Percentiles rank a stretch among this genome's conserved stretches.
Evolutionary conservation across 2,329 filamentous ascomycete species (phyloP).

Genomic region (Diatrype stigma): DNA sequence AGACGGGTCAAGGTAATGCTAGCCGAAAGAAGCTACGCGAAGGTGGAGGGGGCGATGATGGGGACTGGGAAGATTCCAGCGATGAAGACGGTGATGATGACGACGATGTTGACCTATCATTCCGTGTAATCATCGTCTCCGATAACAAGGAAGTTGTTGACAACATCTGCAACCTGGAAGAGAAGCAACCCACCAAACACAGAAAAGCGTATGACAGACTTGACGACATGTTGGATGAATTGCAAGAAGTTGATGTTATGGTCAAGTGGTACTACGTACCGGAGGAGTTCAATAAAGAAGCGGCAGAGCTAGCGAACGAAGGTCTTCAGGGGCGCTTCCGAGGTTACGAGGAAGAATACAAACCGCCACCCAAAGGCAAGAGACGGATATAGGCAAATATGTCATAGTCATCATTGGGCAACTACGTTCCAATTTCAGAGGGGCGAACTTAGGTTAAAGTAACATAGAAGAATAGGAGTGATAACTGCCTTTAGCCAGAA

Average conservation of each 20-base stretch:
- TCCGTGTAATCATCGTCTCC: slow-evolving; percentile 5
- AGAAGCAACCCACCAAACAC: slow-evolving; percentile 1
- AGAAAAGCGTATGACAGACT: background rate
- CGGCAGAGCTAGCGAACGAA: background rate
- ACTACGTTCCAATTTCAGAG: too few species aligned
- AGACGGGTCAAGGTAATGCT: background rate
- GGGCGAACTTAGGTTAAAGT: too few species aligned
- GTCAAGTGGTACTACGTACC: slow-evolving; percentile 3
- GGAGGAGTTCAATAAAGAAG: slow-evolving; percentile 1
- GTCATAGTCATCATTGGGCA: too few species aligned
- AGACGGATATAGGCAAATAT: too few species aligned
- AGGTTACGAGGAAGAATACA: background rate
- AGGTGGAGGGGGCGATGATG: background rate
- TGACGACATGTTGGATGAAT: background rate
- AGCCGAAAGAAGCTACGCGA: background rate
- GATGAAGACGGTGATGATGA: background rate
- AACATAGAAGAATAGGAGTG: too few species aligned
- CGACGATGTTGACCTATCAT: background rate
- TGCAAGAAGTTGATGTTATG: background rate
- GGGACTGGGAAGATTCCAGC: background rate
- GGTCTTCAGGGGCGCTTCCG: background rate
- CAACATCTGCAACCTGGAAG: slow-evolving; percentile 7
- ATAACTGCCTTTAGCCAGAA: too few species aligned
- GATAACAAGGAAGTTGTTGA: slow-evolving; percentile 4
- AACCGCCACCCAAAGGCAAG: too few species aligned